Evolutionary conservation across 768 basidiomycete genomes (phyloP).

Genomic region (Mycena filopes): DNA sequence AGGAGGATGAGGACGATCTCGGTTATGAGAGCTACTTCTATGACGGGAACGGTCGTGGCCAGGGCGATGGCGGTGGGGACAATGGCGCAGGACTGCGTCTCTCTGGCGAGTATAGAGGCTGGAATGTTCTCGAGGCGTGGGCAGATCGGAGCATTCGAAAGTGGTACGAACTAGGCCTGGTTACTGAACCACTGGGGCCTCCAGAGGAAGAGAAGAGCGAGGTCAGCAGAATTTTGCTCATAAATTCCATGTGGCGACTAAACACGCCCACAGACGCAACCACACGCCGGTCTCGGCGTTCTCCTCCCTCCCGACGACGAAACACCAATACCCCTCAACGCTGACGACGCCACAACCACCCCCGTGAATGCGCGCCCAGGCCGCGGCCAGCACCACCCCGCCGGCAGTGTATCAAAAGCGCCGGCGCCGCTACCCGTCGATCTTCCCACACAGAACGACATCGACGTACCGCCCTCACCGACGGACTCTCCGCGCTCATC

Average conservation of each 20-base stretch:
- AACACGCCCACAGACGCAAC: slow-evolving; percentile 56
- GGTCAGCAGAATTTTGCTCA: slow-evolving; percentile 48
- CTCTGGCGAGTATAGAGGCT: slow-evolving; percentile 89
- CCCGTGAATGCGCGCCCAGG: slow-evolving; percentile 41
- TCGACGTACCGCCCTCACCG: slow-evolving; percentile 56
- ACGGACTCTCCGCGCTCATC: slow-evolving; percentile 55
- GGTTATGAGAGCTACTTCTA: slow-evolving; percentile 92
- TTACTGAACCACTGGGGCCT: slow-evolving; percentile 58
- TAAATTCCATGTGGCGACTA: too few species aligned
- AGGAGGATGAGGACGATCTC: slow-evolving; percentile 83
- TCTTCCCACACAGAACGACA: slow-evolving; percentile 73
- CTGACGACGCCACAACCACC: slow-evolving; percentile 51
- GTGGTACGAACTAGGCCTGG: slow-evolving; percentile 86
- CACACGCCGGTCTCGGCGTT: slow-evolving; percentile 58
- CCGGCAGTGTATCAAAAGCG: slow-evolving; percentile 73
- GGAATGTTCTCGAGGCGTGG: slow-evolving; percentile 94
- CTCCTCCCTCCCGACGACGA: slow-evolving; percentile 45
- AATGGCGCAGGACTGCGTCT: slow-evolving; percentile 77
- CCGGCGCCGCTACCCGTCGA: slow-evolving; percentile 78
- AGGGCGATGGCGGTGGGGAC: slow-evolving; percentile 83
- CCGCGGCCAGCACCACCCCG: too few species aligned
- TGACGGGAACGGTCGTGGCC: slow-evolving; percentile 79
- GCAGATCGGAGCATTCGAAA: slow-evolving; percentile 88
- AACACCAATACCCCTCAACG: slow-evolving; percentile 72
- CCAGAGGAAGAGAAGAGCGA: slow-evolving; percentile 59